Percentiles rank a stretch among this genome's conserved stretches.
Evolutionary conservation across 2,329 filamentous ascomycete species (phyloP).

Genomic region (Botrytis fragariae): DNA sequence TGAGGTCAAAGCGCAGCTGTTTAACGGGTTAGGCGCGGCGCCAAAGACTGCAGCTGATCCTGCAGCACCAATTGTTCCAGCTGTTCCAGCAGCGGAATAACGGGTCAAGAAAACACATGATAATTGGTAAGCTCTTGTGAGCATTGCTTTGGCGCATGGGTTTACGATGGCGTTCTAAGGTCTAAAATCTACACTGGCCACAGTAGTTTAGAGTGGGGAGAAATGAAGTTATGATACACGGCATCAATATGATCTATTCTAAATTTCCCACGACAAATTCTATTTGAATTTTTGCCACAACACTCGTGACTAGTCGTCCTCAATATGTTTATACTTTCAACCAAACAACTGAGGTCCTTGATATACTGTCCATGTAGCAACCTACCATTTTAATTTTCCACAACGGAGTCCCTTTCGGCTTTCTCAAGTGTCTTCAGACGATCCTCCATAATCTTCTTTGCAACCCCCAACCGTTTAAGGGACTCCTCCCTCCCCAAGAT

Average conservation of each 20-base stretch:
- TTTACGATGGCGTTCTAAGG: constrained; percentile 16
- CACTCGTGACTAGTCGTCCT: not conserved
- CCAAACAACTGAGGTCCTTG: not conserved
- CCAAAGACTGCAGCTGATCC: constrained; percentile 8
- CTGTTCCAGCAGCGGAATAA: not conserved
- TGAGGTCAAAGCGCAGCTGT: constrained; percentile 51
- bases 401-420: too few species aligned
- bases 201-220: constrained; percentile 16
- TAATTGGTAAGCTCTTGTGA: constrained; percentile 10
- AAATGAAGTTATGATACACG: constrained; percentile 19
- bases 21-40: constrained; percentile 39
- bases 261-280: not conserved
- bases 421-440: not conserved
- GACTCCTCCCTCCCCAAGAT: constrained; percentile 54
- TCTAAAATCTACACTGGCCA: constrained; percentile 8
- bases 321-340: not conserved
- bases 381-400: not conserved
- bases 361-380: not conserved
- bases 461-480: constrained; percentile 40
- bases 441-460: constrained; percentile 24
- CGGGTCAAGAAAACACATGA: not conserved
- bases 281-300: not conserved
- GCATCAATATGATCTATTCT: not conserved
- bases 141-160: constrained; percentile 17
- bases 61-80: not conserved